These are phyloP conservation scores for Exophiala mesophila DNA, from an alignment of 2,329 filamentous ascomycete species.

Conservation along the genomic window DNA sequence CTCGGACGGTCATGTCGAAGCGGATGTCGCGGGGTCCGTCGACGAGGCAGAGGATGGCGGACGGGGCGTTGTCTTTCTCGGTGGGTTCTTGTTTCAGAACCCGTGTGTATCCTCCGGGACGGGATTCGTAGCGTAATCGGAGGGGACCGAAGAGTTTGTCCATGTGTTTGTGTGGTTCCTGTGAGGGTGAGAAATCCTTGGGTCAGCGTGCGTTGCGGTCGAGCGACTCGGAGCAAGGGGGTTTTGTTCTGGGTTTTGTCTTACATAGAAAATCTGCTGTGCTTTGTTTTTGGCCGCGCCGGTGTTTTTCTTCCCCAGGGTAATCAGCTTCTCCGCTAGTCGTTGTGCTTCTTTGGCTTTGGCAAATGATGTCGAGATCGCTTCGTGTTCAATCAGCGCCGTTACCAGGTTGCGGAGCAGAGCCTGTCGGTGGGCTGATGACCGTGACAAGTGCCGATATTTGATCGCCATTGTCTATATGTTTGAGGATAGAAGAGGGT, in stretches of 20 bases:
- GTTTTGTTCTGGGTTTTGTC: conserved; percentile 41
- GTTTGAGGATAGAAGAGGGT: conserved; percentile 32
- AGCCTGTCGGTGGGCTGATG: conserved; percentile 82
- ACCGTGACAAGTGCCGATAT: conserved; percentile 82
- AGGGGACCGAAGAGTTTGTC: conserved; percentile 86
- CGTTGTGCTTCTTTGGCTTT: conserved; percentile 97
- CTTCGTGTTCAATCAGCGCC: conserved; percentile 86
- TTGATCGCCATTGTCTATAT: conserved; percentile 51
- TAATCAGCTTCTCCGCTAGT: conserved; percentile 90
- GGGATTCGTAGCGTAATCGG: conserved; percentile 67
- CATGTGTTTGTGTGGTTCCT: conserved; percentile 46
- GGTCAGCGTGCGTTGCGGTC: too few species aligned
- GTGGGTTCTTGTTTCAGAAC: conserved; percentile 87
- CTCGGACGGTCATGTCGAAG: conserved; percentile 87
- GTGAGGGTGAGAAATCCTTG: background rate
- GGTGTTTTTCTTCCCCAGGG: conserved; percentile 87
- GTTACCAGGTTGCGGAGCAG: conserved; percentile 94
- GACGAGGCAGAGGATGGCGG: conserved; percentile 88
- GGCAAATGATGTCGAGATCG: conserved; percentile 89
- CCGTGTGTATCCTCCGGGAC: conserved; percentile 90
- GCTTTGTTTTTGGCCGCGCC: conserved; percentile 71
- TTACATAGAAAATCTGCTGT: conserved; percentile 78
- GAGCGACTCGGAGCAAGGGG: too few species aligned
- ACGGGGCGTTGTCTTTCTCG: conserved; percentile 80
- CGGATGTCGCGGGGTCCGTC: conserved; percentile 92